Percentiles rank a stretch among this genome's conserved stretches.
Evolutionary conservation across 495 filamentous ascomycete species (phyloP).

Genomic region (Aspergillus bertholletiae): DNA sequence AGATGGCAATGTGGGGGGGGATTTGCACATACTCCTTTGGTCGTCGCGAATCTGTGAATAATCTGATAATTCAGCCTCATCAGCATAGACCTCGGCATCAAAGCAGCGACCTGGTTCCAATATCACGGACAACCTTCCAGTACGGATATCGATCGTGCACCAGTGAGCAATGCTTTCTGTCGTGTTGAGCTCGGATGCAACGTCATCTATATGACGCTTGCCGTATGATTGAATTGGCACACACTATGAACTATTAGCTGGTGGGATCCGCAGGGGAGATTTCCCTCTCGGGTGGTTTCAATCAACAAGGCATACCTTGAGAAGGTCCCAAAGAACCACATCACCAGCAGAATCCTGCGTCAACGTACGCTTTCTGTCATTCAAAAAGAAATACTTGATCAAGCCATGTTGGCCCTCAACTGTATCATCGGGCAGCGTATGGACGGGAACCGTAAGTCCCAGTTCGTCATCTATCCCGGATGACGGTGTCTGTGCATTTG

Average conservation of each 20-base stretch:
- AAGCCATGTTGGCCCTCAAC: constrained; percentile 95
- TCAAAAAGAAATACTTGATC: constrained; percentile 88
- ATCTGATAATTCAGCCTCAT: constrained; percentile 73
- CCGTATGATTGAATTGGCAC: constrained; percentile 81
- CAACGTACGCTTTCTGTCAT: constrained; percentile 83
- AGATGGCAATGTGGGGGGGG: not conserved
- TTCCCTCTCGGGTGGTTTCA: not conserved
- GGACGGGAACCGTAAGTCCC: constrained; percentile 59
- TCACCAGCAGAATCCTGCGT: constrained; percentile 95
- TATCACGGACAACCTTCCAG: constrained; percentile 83
- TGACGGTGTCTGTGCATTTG: constrained; percentile 55
- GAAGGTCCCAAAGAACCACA: constrained; percentile 92
- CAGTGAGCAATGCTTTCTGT: constrained; percentile 86
- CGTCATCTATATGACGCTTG: constrained; percentile 89
- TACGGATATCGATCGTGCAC: constrained; percentile 92
- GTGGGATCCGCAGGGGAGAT: not conserved
- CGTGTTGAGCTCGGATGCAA: constrained; percentile 83
- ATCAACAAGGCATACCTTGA: constrained; percentile 54
- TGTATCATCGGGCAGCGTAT: constrained; percentile 75
- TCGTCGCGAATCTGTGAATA: constrained; percentile 81
- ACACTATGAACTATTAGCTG: constrained; percentile 51
- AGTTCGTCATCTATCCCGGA: constrained; percentile 55
- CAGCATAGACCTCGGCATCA: constrained; percentile 95
- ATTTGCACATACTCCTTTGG: constrained; percentile 72
- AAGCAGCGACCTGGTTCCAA: constrained; percentile 95